Conservation (phyloP, 2,329 filamentous ascomycete species). For the Scleromitrula shiraiana region DNA sequence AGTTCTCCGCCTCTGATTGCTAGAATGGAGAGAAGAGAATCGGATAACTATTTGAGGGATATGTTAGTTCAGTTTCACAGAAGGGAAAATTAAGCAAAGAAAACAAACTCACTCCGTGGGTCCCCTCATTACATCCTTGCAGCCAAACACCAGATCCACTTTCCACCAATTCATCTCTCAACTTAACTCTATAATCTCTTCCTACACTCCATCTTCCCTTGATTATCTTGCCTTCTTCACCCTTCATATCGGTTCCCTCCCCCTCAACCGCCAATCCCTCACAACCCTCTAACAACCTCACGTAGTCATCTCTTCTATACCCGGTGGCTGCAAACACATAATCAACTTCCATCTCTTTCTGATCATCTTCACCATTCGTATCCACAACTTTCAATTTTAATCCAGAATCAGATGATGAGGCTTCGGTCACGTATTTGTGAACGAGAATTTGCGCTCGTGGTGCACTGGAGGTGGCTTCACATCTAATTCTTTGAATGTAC, state of each 20-base stretch:
- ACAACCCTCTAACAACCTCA: constrained; percentile 63
- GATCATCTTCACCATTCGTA: constrained; percentile 30
- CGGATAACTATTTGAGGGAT: constrained; percentile 59
- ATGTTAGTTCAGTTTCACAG: neutral
- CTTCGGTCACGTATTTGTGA: constrained; percentile 48
- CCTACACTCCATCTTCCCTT: constrained; percentile 54
- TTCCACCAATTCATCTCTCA: constrained; percentile 60
- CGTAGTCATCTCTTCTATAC: constrained; percentile 70
- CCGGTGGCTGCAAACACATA: constrained; percentile 83
- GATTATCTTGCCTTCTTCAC: constrained; percentile 29
- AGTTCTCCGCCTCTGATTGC: constrained; percentile 70
- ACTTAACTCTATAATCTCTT: constrained; percentile 72
- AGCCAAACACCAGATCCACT: constrained; percentile 73
- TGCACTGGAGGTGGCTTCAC: constrained; percentile 54
- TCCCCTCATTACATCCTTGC: constrained; percentile 88
- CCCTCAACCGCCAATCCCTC: constrained; percentile 56
- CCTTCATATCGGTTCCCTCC: constrained; percentile 9
- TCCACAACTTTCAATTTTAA: constrained; percentile 31
- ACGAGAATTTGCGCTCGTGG: constrained; percentile 81
- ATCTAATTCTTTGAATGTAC: constrained; percentile 68
- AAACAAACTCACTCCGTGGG: constrained; percentile 68
- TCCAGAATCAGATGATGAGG: constrained; percentile 11
- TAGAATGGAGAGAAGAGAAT: constrained; percentile 73
- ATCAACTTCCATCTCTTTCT: constrained; percentile 52
- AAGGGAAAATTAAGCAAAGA: neutral